Base-by-base conservation (phyloP, 1,284 basidiomycete species). In the Stereum hirsutum region DNA sequence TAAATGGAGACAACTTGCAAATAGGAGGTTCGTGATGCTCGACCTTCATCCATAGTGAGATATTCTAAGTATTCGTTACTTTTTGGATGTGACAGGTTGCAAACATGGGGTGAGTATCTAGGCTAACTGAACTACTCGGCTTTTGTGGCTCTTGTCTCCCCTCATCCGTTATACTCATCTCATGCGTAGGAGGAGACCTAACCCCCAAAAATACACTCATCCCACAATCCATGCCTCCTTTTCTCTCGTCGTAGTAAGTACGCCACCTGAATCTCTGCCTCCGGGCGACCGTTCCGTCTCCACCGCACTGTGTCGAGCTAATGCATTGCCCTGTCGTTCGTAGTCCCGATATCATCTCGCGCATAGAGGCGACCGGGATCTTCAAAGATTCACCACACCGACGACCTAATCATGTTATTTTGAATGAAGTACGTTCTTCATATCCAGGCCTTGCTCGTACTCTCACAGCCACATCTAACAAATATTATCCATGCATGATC, bases 1-100 rank as follows among this genome's bases (percentile, higher is more conserved):
- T 7, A 88, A 80, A 59, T 95, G 91, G 91, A 91, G 83, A 60
- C 73, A 72, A n/a, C 70, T 93, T 15, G 72, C 77, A 4, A 89
- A 89, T 50, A 69, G 89, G 55, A 75, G 89, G 89, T 85, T 49
- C 52, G 63, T 51, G 25, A 4, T 23, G 11, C 32, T 38, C 38
- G 24, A 44, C 3, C 38, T 39, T 25, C n/a, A 26, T 10, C 28
- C 15, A 5, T 10, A 26, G 25, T 24, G 30, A 33, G 24, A 19
- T 6, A 42, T 33, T 14, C 2, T 17, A 30, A 3, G 31, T 28
- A 27, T 27, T 19, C 14, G 23, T 33, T 28, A 28, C 19, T 12
- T 38, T 25, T 43, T 14, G 25, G 20, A 33, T 14, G 24, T 30
- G 21, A 6, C 52, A 89, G 88, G 49, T 56, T 89, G 41, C 87